Conservation (phyloP, 176 grass and related monocot species). For the Oryza meridionalis region DNA sequence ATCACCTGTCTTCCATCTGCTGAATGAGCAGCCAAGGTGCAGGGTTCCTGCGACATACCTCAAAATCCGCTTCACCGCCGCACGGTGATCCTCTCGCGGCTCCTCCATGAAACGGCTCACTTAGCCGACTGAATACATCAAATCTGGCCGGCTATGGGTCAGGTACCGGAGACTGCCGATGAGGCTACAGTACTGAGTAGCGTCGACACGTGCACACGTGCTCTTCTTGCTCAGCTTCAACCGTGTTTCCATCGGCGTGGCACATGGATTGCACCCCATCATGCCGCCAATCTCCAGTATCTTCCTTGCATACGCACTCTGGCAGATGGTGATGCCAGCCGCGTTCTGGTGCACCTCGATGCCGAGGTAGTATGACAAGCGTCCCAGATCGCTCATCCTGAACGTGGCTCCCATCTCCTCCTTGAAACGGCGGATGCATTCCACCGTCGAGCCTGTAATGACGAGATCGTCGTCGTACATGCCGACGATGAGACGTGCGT, state of each 20-base stretch:
- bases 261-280: background rate
- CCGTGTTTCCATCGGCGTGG: background rate
- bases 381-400: background rate
- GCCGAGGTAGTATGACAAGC: too few species aligned
- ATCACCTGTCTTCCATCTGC: background rate
- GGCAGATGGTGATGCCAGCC: too few species aligned
- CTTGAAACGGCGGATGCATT: background rate
- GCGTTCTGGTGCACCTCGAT: too few species aligned
- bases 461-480: constrained; percentile 31
- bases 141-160: too few species aligned
- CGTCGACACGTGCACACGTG: too few species aligned
- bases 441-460: background rate
- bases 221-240: too few species aligned
- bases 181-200: too few species aligned
- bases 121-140: too few species aligned
- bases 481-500: background rate
- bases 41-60: background rate
- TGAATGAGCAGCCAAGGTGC: background rate
- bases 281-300: background rate
- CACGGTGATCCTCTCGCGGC: too few species aligned
- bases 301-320: background rate
- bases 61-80: background rate
- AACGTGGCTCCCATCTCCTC: background rate
- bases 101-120: background rate
- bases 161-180: too few species aligned